phyloP scores from a whole-genome alignment of 2,329 filamentous ascomycete species.

The Arthrobotrys megalospora region DNA sequence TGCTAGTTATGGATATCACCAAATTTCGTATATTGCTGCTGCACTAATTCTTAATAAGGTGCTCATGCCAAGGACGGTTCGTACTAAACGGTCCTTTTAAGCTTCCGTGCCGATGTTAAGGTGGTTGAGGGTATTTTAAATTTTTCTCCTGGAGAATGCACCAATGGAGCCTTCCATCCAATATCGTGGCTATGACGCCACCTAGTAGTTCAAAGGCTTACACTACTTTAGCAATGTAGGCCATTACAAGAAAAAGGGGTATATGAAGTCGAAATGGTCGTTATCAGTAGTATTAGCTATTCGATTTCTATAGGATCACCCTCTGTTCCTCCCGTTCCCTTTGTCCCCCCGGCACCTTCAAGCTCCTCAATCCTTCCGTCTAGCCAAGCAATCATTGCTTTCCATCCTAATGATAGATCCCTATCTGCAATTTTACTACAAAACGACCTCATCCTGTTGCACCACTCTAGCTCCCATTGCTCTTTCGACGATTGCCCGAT shows the following conservation, averaged over 20 bases:
- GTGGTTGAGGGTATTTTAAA: background rate
- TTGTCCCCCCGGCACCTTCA: background rate
- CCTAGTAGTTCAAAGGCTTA: too few relatives aligned
- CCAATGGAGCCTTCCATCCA: too few relatives aligned
- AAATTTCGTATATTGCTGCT: background rate
- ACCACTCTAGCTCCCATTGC: conserved; percentile 47
- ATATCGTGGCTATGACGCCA: too few relatives aligned
- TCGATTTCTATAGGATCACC: conserved; percentile 23
- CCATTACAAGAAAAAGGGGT: too few relatives aligned
- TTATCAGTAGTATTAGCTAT: background rate
- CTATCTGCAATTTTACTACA: conserved; percentile 17
- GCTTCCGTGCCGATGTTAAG: background rate
- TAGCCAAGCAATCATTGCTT: conserved; percentile 38
- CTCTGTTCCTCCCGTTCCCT: conserved; percentile 10
- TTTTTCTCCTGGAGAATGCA: too few relatives aligned
- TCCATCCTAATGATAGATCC: conserved; percentile 33
- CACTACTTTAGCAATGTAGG: too few relatives aligned
- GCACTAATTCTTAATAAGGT: background rate
- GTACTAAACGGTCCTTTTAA: background rate
- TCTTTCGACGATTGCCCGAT: conserved; percentile 13
- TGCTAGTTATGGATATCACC: too few relatives aligned
- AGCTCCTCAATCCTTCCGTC: conserved; percentile 50
- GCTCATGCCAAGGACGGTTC: conserved; percentile 13
- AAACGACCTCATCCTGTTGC: conserved; percentile 27
- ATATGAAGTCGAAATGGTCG: too few relatives aligned